phyloP scores from a whole-genome alignment of 1,284 basidiomycete genomes.

The Moniliella sp. region DNA sequence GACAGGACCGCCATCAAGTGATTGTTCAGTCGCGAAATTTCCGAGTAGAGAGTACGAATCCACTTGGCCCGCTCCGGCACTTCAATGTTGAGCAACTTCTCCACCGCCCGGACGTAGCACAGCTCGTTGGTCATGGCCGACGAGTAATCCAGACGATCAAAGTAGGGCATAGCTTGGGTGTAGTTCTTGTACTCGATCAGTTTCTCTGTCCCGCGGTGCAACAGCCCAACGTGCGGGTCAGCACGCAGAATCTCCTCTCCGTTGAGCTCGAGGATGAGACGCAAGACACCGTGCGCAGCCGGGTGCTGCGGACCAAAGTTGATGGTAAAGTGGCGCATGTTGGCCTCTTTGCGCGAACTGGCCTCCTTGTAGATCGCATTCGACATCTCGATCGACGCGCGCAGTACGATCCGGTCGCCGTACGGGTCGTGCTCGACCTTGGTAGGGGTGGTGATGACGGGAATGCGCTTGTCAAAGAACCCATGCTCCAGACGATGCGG shows the following conservation, averaged over 20 bases:
- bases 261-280: conserved; percentile 89
- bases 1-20: conserved; percentile 94
- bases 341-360: conserved; percentile 51
- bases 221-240: conserved; percentile 66
- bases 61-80: conserved; percentile 96
- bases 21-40: conserved; percentile 86
- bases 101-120: conserved; percentile 85
- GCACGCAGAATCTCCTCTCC: conserved; percentile 46
- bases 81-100: conserved; percentile 93
- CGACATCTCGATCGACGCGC: too few relatives aligned
- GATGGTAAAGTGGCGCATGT: conserved; percentile 42
- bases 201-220: conserved; percentile 94
- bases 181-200: conserved; percentile 98
- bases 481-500: too few relatives aligned
- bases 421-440: too few relatives aligned
- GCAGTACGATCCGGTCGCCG: too few relatives aligned
- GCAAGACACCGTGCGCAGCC: conserved; percentile 90
- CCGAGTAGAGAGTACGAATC: conserved; percentile 88
- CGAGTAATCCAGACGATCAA: conserved; percentile 94
- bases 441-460: too few relatives aligned
- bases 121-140: conserved; percentile 54
- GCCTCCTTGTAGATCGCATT: conserved; percentile 56
- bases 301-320: conserved; percentile 59
- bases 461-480: too few relatives aligned
- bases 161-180: conserved; percentile 92